A percentile compares a stretch with the other conserved stretches of the same genome.
These are phyloP conservation scores for Clavulina sp. DNA, from an alignment of 768 basidiomycete genomes.

Conservation along the genomic window DNA sequence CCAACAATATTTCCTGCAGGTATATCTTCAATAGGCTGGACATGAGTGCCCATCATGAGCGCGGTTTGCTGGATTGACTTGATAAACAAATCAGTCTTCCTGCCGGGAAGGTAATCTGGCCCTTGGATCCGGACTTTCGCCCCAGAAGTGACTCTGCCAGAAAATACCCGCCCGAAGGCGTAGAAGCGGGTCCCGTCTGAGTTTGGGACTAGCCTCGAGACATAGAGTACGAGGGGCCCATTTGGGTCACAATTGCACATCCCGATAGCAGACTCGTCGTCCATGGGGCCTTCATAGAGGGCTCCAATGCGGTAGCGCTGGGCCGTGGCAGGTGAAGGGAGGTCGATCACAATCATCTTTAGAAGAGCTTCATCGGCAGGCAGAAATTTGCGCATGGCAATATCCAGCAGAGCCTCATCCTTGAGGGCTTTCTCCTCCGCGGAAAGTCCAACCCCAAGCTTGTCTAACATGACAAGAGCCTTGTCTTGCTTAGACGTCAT, in stretches of 20 bases:
- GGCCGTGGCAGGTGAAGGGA: slow-evolving; percentile 92
- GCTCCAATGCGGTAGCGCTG: slow-evolving; percentile 99
- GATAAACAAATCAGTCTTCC: slow-evolving; percentile 95
- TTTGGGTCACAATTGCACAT: slow-evolving; percentile 97
- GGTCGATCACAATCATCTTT: slow-evolving; percentile 99
- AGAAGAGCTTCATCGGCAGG: slow-evolving; percentile 95
- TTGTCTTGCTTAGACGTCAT: slow-evolving; percentile 99
- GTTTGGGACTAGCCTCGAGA: slow-evolving; percentile 99
- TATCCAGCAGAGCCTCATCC: slow-evolving; percentile 90
- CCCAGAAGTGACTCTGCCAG: slow-evolving; percentile 89
- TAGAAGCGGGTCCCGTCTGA: slow-evolving; percentile 99
- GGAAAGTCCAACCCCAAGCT: slow-evolving; percentile 84
- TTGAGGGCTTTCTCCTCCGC: slow-evolving; percentile 83
- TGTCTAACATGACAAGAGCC: slow-evolving; percentile 71
- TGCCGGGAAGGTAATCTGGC: slow-evolving; percentile 94
- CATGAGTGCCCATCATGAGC: slow-evolving; percentile 98
- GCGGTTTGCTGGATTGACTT: slow-evolving; percentile 98
- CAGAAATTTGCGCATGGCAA: slow-evolving; percentile 97
- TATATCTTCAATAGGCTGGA: slow-evolving; percentile 98
- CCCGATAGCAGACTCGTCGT: slow-evolving; percentile 96
- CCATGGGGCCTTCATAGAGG: slow-evolving; percentile 98
- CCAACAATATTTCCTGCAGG: slow-evolving; percentile 97
- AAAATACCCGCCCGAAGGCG: slow-evolving; percentile 99
- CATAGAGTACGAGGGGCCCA: slow-evolving; percentile 89
- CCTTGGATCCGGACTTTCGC: slow-evolving; percentile 99